phyloP scores from a whole-genome alignment of 768 basidiomycete species.

The Lentinus brumalis region DNA sequence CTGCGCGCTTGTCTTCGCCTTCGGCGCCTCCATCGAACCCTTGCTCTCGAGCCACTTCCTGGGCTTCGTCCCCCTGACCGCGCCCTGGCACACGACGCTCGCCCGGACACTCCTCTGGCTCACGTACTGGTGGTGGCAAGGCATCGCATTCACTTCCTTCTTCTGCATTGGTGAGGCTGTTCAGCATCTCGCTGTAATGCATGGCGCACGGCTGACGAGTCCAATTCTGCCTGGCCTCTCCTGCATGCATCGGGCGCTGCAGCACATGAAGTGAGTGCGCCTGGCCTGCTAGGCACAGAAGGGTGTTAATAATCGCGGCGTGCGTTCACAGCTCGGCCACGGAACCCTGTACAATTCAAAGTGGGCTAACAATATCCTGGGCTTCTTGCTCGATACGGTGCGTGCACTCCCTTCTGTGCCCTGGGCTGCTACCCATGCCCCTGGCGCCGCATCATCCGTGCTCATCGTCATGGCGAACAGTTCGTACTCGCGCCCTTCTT shows the following conservation, averaged over 20 bases:
- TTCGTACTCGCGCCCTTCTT: conserved; percentile 34
- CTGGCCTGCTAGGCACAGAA: conserved; percentile 2
- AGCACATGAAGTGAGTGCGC: conserved; percentile 25
- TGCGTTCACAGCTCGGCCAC: conserved; percentile 30
- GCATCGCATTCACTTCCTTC: conserved; percentile 51
- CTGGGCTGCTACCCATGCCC: not conserved
- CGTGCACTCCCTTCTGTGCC: conserved; percentile 7
- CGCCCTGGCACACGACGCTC: conserved; percentile 33
- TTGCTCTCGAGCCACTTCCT: conserved; percentile 42
- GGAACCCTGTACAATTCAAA: conserved; percentile 26
- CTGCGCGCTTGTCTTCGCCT: conserved; percentile 43
- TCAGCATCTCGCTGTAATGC: not conserved
- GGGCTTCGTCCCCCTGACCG: conserved; percentile 35
- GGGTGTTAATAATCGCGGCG: not conserved
- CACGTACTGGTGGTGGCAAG: conserved; percentile 53
- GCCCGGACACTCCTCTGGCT: conserved; percentile 44
- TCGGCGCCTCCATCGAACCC: conserved; percentile 46
- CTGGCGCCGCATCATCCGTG: not conserved
- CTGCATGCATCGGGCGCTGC: not conserved
- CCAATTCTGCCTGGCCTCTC: not conserved
- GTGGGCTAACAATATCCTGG: conserved; percentile 31
- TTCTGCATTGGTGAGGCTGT: conserved; percentile 49
- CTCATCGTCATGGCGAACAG: conserved; percentile 14
- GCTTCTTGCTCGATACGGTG: conserved; percentile 33
- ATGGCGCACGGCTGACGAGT: not conserved